Evolutionary conservation across 1,284 basidiomycete species (phyloP).

Genomic region (Melampsora larici-populina): DNA sequence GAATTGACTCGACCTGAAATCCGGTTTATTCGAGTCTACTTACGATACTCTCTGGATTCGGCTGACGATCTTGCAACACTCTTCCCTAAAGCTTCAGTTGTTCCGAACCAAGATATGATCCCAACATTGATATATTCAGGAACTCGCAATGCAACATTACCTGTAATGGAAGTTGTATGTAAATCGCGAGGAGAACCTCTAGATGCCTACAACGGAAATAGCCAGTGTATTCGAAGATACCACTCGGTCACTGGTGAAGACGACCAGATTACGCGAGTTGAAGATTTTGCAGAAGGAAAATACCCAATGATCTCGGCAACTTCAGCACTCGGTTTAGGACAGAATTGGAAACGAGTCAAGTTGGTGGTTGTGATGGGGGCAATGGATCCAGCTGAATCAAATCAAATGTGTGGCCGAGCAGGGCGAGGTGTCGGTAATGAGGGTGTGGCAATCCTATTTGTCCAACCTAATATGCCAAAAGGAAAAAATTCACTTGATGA

Average conservation of each 20-base stretch:
- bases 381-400: too few species aligned
- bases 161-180: conserved; percentile 9
- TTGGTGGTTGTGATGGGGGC: background rate
- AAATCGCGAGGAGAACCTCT: background rate
- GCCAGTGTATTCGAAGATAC: background rate
- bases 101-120: background rate
- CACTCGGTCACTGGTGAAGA: conserved; percentile 13
- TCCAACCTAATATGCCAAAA: background rate
- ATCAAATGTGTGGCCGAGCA: conserved; percentile 11
- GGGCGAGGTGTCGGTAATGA: background rate
- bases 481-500: conserved; percentile 10
- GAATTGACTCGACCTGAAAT: too few species aligned
- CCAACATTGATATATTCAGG: conserved; percentile 18
- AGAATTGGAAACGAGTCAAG: conserved; percentile 7
- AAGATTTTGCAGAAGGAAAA: background rate
- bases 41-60: too few species aligned
- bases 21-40: too few species aligned
- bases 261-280: background rate
- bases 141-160: background rate
- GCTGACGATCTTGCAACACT: too few species aligned
- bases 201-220: background rate
- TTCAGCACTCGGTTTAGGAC: background rate
- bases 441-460: conserved; percentile 17
- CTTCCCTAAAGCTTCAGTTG: too few species aligned
- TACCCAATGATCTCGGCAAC: conserved; percentile 12